A percentile compares a stretch with the other conserved stretches of the same genome.
phyloP scores from a whole-genome alignment of 441 rosid species.

The Eutrema salsugineum region DNA sequence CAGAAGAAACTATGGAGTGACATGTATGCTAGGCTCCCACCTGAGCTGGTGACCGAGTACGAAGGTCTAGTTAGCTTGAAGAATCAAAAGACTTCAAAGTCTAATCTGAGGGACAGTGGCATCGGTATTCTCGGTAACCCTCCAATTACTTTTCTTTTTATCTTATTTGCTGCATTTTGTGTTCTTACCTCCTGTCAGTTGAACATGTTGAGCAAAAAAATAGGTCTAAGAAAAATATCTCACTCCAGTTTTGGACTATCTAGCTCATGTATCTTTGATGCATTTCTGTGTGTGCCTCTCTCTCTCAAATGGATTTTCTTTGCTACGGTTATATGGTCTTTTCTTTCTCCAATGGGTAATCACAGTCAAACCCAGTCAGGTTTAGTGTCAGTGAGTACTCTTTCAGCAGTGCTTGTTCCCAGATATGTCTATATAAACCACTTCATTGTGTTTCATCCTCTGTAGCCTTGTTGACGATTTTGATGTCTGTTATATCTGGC shows the following conservation, averaged over 20 bases:
- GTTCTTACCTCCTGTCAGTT: constrained; percentile 1
- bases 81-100: constrained; percentile 35
- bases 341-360: constrained; percentile 6
- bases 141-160: background rate
- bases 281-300: background rate
- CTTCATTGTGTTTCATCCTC: background rate
- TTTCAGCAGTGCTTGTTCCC: background rate
- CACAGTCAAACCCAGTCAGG: background rate
- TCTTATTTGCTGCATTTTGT: background rate
- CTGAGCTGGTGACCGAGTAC: constrained; percentile 50
- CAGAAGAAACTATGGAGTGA: constrained; percentile 64
- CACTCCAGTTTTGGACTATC: background rate
- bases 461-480: constrained; percentile 5
- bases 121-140: constrained; percentile 50
- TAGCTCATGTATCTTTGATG: background rate
- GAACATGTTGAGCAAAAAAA: background rate
- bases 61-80: constrained; percentile 41
- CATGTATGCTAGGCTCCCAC: constrained; percentile 49
- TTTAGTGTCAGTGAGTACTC: background rate
- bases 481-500: background rate
- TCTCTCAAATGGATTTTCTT: background rate
- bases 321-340: background rate
- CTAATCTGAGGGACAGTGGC: constrained; percentile 37
- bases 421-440: background rate
- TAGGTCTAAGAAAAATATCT: background rate